A percentile compares a stretch with the other conserved stretches of the same genome.
Evolutionary conservation across 2,329 filamentous ascomycete species (phyloP).

Genomic region (Neoarthrinium moseri): DNA sequence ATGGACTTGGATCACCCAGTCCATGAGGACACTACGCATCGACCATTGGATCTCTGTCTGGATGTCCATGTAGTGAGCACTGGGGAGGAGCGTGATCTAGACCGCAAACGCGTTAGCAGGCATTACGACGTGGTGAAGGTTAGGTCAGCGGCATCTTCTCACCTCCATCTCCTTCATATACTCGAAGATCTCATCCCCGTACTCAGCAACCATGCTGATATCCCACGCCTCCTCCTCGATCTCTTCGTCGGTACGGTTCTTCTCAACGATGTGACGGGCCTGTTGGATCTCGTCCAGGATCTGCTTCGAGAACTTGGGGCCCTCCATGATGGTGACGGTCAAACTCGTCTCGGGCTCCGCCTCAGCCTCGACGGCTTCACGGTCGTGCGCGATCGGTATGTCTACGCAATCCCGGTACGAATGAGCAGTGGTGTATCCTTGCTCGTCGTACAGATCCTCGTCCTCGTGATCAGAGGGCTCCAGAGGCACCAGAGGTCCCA

Average conservation of each 20-base stretch:
- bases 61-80: conserved; percentile 92
- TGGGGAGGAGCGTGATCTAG: conserved; percentile 78
- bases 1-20: conserved; percentile 97
- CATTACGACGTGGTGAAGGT: no score
- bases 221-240: conserved; percentile 89
- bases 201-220: conserved; percentile 96
- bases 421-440: conserved; percentile 75
- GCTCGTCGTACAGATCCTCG: conserved; percentile 60
- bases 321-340: conserved; percentile 57
- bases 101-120: conserved; percentile 17
- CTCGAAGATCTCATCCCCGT: conserved; percentile 90
- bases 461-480: conserved; percentile 63
- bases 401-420: conserved; percentile 74
- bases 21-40: conserved; percentile 95
- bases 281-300: conserved; percentile 70
- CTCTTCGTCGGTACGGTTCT: conserved; percentile 67
- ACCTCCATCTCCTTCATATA: conserved; percentile 92
- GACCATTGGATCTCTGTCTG: conserved; percentile 99
- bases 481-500: no score
- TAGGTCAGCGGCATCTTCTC: conserved; percentile 23
- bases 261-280: conserved; percentile 64
- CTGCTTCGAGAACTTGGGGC: conserved; percentile 69
- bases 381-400: conserved; percentile 37
- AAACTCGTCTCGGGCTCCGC: conserved; percentile 29
- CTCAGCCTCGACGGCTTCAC: not conserved